Evolutionary conservation across 495 filamentous ascomycete species (phyloP).

Genomic region (Aspergillus mulundensis): DNA sequence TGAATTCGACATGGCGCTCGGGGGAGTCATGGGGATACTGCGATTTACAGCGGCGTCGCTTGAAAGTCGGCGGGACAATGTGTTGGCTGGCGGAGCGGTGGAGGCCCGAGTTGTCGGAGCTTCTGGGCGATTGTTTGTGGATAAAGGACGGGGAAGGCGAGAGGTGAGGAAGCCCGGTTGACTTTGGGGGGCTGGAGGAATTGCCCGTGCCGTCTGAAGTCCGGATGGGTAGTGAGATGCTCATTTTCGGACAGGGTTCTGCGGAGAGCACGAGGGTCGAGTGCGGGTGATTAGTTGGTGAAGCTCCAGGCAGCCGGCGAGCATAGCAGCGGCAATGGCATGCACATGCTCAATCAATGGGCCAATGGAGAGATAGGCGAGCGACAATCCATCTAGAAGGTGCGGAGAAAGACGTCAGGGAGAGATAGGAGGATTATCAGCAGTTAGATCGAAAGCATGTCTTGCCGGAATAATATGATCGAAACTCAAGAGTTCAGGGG

Average conservation of each 20-base stretch:
- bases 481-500: slow-evolving; percentile 2
- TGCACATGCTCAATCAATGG: slow-evolving; percentile 10
- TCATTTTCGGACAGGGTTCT: slow-evolving; percentile 30
- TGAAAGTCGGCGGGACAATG: slow-evolving; percentile 19
- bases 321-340: slow-evolving; percentile 1
- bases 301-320: slow-evolving; percentile 7
- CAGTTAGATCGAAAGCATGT: slow-evolving; percentile 3
- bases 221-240: slow-evolving; percentile 40
- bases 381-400: not conserved
- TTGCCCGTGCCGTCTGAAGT: slow-evolving; percentile 37
- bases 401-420: not conserved
- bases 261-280: not conserved
- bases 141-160: slow-evolving; percentile 50
- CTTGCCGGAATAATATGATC: not conserved
- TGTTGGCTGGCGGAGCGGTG: slow-evolving; percentile 40
- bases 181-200: slow-evolving; percentile 48
- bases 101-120: slow-evolving; percentile 38
- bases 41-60: slow-evolving; percentile 59
- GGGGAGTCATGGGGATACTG: slow-evolving; percentile 76
- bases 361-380: not conserved
- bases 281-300: slow-evolving; percentile 1
- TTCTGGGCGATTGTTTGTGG: slow-evolving; percentile 49
- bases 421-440: slow-evolving; percentile 2
- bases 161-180: slow-evolving; percentile 51
- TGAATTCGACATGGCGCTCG: slow-evolving; percentile 97